Evolutionary conservation across 2,329 filamentous ascomycete genomes (phyloP).

Genomic region (Periconia digitata): DNA sequence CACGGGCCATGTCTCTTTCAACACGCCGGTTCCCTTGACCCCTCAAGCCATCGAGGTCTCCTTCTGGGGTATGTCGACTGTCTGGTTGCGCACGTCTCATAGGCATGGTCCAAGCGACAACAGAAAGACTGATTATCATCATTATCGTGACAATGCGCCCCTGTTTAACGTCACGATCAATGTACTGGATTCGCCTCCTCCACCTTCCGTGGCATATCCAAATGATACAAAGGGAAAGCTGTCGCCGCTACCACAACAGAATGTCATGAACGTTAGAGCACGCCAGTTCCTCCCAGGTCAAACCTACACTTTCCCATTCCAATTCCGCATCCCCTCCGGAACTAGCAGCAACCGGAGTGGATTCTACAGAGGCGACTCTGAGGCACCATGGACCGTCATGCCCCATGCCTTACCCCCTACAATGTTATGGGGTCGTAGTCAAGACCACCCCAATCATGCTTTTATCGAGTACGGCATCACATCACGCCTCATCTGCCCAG

Average conservation of each 20-base stretch:
- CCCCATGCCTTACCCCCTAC: slow-evolving; percentile 28
- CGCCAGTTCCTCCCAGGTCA: slow-evolving; percentile 9
- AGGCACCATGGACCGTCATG: slow-evolving; percentile 14
- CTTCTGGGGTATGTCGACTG: slow-evolving; percentile 22
- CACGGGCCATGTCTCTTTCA: slow-evolving; percentile 17
- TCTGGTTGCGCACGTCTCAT: slow-evolving; percentile 19
- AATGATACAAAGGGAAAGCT: neutral
- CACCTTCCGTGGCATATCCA: neutral
- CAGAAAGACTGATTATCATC: slow-evolving; percentile 12
- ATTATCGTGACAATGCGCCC: slow-evolving; percentile 26
- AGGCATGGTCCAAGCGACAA: neutral
- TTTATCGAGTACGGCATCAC: slow-evolving; percentile 24
- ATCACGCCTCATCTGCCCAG: slow-evolving; percentile 17
- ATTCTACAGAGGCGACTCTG: slow-evolving; percentile 18
- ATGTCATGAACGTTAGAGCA: neutral
- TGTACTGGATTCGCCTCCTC: neutral
- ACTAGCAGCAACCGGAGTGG: slow-evolving; percentile 15
- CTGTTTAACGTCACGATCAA: slow-evolving; percentile 21
- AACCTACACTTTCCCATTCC: slow-evolving; percentile 22
- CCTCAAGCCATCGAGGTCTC: slow-evolving; percentile 22
- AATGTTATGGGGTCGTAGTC: slow-evolving; percentile 11
- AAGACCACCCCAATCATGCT: slow-evolving; percentile 13
- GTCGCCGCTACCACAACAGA: neutral
- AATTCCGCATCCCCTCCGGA: slow-evolving; percentile 20
- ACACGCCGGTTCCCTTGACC: slow-evolving; percentile 12